Evolutionary conservation across 2,329 filamentous ascomycete genomes (phyloP).

Genomic region (Pseudocercospora fuligena): DNA sequence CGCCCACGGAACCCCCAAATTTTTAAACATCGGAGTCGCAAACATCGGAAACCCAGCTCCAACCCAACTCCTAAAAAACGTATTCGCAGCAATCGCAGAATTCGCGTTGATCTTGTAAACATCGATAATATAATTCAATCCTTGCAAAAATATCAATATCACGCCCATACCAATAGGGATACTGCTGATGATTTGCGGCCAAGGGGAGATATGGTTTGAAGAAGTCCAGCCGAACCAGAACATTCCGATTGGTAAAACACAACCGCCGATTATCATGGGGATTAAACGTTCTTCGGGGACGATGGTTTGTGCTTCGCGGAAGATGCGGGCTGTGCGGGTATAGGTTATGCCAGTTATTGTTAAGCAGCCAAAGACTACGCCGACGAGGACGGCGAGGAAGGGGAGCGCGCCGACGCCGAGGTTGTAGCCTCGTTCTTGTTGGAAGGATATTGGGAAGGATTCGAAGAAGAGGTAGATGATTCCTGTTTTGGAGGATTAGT

Average conservation of each 20-base stretch:
- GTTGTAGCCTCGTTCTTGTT: constrained; percentile 34
- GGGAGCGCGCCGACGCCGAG: constrained; percentile 32
- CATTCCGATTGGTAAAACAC: constrained; percentile 49
- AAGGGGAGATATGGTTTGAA: constrained; percentile 44
- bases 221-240: constrained; percentile 55
- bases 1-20: constrained; percentile 40
- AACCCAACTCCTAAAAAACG: constrained; percentile 37
- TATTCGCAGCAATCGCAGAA: constrained; percentile 44
- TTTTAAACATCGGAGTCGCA: constrained; percentile 40
- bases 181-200: constrained; percentile 47
- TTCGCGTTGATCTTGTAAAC: constrained; percentile 48
- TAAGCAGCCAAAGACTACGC: constrained; percentile 30
- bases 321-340: constrained; percentile 29
- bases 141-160: constrained; percentile 45
- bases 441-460: constrained; percentile 38
- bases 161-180: constrained; percentile 44
- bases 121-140: constrained; percentile 53
- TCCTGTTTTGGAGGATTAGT: constrained; percentile 2
- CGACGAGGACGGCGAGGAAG: constrained; percentile 35
- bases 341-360: constrained; percentile 32
- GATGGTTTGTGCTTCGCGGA: constrained; percentile 26
- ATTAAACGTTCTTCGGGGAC: constrained; percentile 51
- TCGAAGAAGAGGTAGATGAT: constrained; percentile 40
- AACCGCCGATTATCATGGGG: constrained; percentile 51
- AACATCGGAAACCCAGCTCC: constrained; percentile 45